A percentile compares a stretch with the other conserved stretches of the same genome.
Conservation (phyloP, 768 basidiomycete species). For the Glaciozyma antarctica region DNA sequence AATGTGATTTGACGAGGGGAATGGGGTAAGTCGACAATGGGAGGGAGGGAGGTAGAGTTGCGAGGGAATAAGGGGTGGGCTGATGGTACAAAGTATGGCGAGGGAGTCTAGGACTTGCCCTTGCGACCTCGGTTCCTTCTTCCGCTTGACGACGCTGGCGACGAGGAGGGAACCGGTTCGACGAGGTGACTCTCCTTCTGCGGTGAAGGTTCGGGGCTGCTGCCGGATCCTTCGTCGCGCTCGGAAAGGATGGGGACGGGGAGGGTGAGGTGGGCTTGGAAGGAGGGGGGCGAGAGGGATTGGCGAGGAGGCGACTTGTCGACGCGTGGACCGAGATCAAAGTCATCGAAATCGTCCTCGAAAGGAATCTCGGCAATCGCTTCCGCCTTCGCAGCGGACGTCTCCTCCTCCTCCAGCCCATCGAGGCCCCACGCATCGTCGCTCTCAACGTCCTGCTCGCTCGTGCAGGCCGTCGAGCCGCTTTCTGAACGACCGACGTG, state of each 20-base stretch:
- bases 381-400: not conserved
- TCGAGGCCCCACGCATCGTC: not conserved
- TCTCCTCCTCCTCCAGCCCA: not conserved
- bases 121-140: not conserved
- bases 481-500: constrained; percentile 4
- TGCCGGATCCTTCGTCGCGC: not conserved
- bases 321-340: constrained; percentile 37
- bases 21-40: not conserved
- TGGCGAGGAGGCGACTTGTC: constrained; percentile 46
- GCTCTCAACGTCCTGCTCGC: constrained; percentile 6
- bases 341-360: constrained; percentile 28
- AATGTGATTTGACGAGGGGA: not conserved
- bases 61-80: not conserved
- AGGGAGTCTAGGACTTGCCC: not conserved
- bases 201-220: not conserved
- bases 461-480: constrained; percentile 20
- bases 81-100: not conserved
- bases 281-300: constrained; percentile 17
- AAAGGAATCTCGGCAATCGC: constrained; percentile 19
- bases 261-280: not conserved
- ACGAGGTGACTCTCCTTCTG: not conserved
- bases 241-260: not conserved
- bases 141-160: not conserved
- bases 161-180: not conserved
- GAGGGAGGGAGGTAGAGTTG: not conserved